phyloP scores from a whole-genome alignment of 2,329 filamentous ascomycete genomes.

The Botryosphaeria dothidea region DNA sequence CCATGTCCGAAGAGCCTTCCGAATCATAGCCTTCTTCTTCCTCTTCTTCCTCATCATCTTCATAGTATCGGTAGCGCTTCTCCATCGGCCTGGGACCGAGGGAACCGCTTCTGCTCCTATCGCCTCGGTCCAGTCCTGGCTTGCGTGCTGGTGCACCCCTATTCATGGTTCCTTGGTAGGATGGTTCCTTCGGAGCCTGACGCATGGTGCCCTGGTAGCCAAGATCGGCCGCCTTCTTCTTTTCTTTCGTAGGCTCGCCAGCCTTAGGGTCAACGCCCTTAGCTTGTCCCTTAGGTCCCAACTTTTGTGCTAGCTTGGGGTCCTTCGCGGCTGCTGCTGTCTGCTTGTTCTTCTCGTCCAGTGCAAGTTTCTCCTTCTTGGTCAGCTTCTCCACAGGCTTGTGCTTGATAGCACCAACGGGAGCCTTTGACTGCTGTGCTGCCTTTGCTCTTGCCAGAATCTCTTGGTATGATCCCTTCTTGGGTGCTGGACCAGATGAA shows the following conservation, averaged over 20 bases:
- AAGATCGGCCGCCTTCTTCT: conserved; percentile 39
- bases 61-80: conserved; percentile 30
- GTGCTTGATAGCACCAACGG: conserved; percentile 72
- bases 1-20: conserved; percentile 70
- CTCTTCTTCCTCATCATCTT: conserved; percentile 47
- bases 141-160: conserved; percentile 27
- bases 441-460: conserved; percentile 72
- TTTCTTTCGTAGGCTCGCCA: conserved; percentile 31
- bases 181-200: conserved; percentile 34
- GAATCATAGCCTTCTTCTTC: conserved; percentile 67
- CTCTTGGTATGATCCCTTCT: conserved; percentile 74
- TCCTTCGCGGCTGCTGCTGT: conserved; percentile 25
- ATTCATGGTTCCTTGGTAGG: conserved; percentile 40
- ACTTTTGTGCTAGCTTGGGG: conserved; percentile 31
- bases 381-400: conserved; percentile 68
- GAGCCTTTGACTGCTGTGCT: conserved; percentile 46
- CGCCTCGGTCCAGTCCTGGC: conserved; percentile 20
- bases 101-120: conserved; percentile 26
- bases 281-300: conserved; percentile 24
- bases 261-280: conserved; percentile 26
- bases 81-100: conserved; percentile 32
- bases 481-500: conserved; percentile 51
- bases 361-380: conserved; percentile 56
- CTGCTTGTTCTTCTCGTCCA: conserved; percentile 44
- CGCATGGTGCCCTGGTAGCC: conserved; percentile 53